A percentile compares a stretch with the other conserved stretches of the same genome.
These are phyloP conservation scores for Thermothielavioides terrestris DNA, from an alignment of 495 filamentous ascomycete genomes.

Conservation along the genomic window DNA sequence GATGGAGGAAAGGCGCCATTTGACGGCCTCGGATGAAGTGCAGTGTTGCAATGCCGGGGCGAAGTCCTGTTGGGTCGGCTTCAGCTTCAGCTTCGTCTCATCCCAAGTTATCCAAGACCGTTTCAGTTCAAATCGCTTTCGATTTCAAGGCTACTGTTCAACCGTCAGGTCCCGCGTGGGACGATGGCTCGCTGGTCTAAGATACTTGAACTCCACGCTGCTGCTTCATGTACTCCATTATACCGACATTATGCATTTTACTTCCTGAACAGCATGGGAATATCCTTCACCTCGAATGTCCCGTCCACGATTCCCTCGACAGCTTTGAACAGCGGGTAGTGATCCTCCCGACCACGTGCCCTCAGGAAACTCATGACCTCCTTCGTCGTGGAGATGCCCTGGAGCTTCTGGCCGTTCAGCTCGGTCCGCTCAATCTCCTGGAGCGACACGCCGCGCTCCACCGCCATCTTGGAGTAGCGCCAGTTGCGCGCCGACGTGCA, in stretches of 20 bases:
- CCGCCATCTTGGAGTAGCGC: slow-evolving; percentile 81
- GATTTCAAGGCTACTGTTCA: not conserved
- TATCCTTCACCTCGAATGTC: slow-evolving; percentile 50
- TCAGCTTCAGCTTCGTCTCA: too few relatives aligned
- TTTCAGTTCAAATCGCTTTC: not conserved
- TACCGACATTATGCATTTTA: not conserved
- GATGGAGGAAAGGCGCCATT: too few relatives aligned
- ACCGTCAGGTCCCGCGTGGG: slow-evolving; percentile 13
- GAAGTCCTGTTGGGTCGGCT: too few relatives aligned
- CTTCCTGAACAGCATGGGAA: slow-evolving; percentile 49
- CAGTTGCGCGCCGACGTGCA: slow-evolving; percentile 89
- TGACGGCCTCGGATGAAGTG: too few relatives aligned
- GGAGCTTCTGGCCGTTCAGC: slow-evolving; percentile 94
- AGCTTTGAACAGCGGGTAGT: slow-evolving; percentile 87
- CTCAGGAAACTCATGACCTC: slow-evolving; percentile 88
- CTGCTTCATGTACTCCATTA: not conserved
- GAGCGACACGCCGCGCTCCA: slow-evolving; percentile 69
- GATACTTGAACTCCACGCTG: not conserved
- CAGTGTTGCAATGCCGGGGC: too few relatives aligned
- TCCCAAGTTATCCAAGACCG: not conserved
- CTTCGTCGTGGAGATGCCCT: slow-evolving; percentile 82
- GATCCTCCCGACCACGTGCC: slow-evolving; percentile 61
- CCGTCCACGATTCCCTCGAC: slow-evolving; percentile 61
- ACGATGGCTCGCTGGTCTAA: not conserved
- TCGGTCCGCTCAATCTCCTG: slow-evolving; percentile 81